A percentile compares a stretch with the other conserved stretches of the same genome.
Conservation (phyloP, 2,329 filamentous ascomycete species). For the Malbranchea cinnamomea region DNA sequence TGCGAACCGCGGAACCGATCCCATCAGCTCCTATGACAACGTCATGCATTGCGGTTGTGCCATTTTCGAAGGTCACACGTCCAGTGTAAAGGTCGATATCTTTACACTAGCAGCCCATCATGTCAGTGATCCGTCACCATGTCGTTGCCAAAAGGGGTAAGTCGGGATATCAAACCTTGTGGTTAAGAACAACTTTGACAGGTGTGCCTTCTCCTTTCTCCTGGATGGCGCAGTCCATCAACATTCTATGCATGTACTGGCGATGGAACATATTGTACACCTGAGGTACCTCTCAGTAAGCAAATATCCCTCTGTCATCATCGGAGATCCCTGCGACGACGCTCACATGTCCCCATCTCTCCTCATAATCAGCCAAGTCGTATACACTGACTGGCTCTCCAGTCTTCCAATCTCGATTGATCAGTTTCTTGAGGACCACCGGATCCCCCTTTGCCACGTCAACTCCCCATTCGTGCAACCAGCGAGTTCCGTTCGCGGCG, state of each 20-base stretch:
- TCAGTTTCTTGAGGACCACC: conserved; percentile 49
- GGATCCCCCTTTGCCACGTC: conserved; percentile 50
- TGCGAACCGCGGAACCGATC: conserved; percentile 50
- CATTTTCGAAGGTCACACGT: conserved; percentile 40
- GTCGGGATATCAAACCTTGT: conserved; percentile 27
- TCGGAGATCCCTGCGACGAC: conserved; percentile 2
- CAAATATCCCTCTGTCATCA: background rate
- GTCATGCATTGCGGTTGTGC: conserved; percentile 37
- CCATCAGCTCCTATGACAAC: conserved; percentile 51
- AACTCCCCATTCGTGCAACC: conserved; percentile 54
- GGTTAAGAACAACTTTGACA: conserved; percentile 41
- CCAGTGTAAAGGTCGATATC: conserved; percentile 39
- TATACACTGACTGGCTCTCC: conserved; percentile 52
- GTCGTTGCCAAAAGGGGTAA: background rate
- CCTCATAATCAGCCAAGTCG: conserved; percentile 48
- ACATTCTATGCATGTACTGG: conserved; percentile 53
- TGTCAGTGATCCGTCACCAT: conserved; percentile 2
- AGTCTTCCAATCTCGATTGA: conserved; percentile 56
- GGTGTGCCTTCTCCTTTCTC: conserved; percentile 39
- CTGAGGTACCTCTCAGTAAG: conserved; percentile 3
- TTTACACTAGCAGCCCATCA: conserved; percentile 31
- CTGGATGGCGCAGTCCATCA: conserved; percentile 44
- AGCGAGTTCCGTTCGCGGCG: conserved; percentile 54
- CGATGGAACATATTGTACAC: conserved; percentile 57
- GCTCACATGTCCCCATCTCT: conserved; percentile 44